These are phyloP conservation scores for Plectosphaerella cucumerina DNA, from an alignment of 2,329 filamentous ascomycete species.

Conservation along the genomic window DNA sequence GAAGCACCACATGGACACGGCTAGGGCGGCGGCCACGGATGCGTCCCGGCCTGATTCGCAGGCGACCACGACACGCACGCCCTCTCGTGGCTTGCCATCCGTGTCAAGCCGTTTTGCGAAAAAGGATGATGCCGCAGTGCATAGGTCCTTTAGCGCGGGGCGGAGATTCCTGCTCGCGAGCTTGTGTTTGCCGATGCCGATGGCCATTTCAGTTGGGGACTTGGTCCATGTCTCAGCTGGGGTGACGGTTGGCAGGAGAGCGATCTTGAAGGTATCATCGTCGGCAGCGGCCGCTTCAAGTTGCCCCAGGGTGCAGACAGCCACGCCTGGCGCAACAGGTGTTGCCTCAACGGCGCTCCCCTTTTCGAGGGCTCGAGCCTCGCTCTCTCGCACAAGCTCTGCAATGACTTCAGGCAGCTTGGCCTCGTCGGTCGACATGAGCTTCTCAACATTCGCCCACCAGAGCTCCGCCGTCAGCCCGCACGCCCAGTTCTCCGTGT, in stretches of 20 bases:
- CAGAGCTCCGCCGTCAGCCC: constrained; percentile 76
- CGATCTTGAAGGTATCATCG: constrained; percentile 32
- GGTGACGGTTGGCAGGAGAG: constrained; percentile 37
- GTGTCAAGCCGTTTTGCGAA: neutral
- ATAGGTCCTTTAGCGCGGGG: constrained; percentile 60
- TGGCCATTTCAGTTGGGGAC: constrained; percentile 38
- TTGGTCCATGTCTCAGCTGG: constrained; percentile 36
- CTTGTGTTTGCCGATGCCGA: constrained; percentile 70
- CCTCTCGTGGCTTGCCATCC: neutral
- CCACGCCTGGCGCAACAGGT: neutral
- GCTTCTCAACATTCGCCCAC: constrained; percentile 62
- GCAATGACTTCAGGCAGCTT: constrained; percentile 52
- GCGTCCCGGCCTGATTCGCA: constrained; percentile 79
- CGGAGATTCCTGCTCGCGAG: constrained; percentile 80
- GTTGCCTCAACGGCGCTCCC: neutral
- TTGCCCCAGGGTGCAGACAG: constrained; percentile 23
- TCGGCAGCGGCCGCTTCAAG: constrained; percentile 7
- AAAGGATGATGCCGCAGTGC: constrained; percentile 36
- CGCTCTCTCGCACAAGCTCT: constrained; percentile 32
- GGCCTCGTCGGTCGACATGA: constrained; percentile 63
- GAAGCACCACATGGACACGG: constrained; percentile 70
- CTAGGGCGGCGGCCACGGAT: constrained; percentile 72
- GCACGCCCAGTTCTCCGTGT: constrained; percentile 87
- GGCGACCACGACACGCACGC: constrained; percentile 48
- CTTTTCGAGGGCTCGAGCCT: constrained; percentile 20